Evolutionary conservation across 1,139 yeast species (phyloP), one percentile per base, ranked within the genome.

Genomic region (Tardiomyces depauwii): DNA sequence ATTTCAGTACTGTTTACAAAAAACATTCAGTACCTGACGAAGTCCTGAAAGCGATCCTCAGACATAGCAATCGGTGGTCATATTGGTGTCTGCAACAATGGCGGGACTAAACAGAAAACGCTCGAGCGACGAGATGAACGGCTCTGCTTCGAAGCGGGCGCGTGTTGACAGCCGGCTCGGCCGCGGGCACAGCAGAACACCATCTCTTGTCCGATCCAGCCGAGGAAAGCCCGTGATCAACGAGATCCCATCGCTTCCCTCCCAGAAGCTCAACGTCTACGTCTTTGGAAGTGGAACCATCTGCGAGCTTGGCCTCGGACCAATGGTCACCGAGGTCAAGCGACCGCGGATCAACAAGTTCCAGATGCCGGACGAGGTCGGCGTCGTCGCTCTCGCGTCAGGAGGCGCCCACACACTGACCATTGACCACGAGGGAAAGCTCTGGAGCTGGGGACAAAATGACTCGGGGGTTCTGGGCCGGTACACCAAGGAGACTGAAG

Each of bases 391-490:
- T 54, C 71, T 91, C 58, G 88, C 95, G 1, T 95, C 78, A 21
- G 98, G 99, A 41, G 99, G 98, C 44, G 91, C 93, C 82, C 99
- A 91, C 60, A 78, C 84, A 0, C 64, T 93, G 41, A 96, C 93
- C 0, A 67, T 91, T 46, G 96, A 88, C 60, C 65, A 77, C 36
- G 67, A 74, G 23, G 87, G 86, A 54, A 71, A 77, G 47, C 65
- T 91, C 9, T 89, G 96, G 96, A 84, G 96, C 2, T 91, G 99
- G 99, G 99, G 99, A 49, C 83, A 85, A 46, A 93, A 91, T 58
- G 99, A 91, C 59, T 81, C 87, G 51, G 89, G 83, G 38, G 96
- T 86, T 1, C 71, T 91, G 45, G 98, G 97, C n/a, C 78, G 99
- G 63, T 84, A 83, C 55, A 82, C 95, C 0, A 71, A 77, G 14